Conservation (phyloP, 495 filamentous ascomycete species). For the Neurospora sp. region DNA sequence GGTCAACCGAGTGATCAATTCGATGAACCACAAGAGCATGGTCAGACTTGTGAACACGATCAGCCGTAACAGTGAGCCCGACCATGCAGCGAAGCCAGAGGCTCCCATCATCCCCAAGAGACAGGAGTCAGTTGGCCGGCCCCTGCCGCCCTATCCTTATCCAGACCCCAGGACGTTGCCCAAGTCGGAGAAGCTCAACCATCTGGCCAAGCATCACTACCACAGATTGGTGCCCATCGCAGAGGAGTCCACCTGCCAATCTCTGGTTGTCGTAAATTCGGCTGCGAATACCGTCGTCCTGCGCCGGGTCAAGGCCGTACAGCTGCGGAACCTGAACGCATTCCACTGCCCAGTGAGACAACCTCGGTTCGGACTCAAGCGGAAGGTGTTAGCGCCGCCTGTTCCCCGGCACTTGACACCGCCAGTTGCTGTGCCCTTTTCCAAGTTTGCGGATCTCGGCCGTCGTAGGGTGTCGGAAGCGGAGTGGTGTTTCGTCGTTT, state of each 20-base stretch:
- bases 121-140: too few species aligned
- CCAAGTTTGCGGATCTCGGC: neutral
- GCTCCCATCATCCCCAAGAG: neutral
- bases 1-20: neutral
- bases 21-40: neutral
- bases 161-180: neutral
- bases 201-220: too few species aligned
- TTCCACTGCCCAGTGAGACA: neutral
- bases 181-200: neutral
- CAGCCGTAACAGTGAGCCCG: too few species aligned
- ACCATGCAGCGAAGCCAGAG: neutral
- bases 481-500: neutral
- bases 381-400: neutral
- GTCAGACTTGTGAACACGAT: neutral
- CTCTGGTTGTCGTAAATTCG: neutral
- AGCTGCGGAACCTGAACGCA: neutral
- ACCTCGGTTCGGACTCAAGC: neutral
- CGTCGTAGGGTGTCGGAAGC: fast-evolving
- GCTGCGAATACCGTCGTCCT: neutral
- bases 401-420: neutral
- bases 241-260: neutral
- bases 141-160: neutral
- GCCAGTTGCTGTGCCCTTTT: neutral
- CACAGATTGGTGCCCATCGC: neutral
- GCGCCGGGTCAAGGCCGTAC: neutral